Base-by-base conservation (phyloP, 2,329 filamentous ascomycete species). In the Endoconidiophora polonica region DNA sequence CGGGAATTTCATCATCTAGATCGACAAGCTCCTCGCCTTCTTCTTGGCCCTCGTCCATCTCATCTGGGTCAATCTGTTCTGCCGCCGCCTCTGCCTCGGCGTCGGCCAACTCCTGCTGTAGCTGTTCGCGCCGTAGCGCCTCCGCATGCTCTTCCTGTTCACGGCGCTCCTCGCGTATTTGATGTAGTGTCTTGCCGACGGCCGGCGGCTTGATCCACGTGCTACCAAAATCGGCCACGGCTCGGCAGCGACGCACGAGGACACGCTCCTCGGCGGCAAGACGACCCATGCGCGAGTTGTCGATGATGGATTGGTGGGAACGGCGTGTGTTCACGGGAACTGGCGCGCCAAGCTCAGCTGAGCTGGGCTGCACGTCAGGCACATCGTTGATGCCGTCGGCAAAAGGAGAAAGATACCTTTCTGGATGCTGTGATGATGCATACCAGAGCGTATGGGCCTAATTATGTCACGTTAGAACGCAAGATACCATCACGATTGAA, bases 151-250 rank as follows among this genome's bases (percentile, higher is more conserved):
- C 91, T 61, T 90, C 82, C 50, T 84, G 76, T 68, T 98, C 91
- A 9, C 83, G 76, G 56, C 81, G 79, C 67, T 98, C 91, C 65
- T 98, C 91, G 40, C 83, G 81, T 66, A 87, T 77, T 55, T 93
- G 87, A 61, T 93, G 81, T 53, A 94, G 77, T 1, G 90, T 94
- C 70, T 96, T 98, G 52, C 78, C 64, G 50, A 94, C 74, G 5
- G 90, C 91, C 0, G 86, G 87, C 0, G 91, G 91, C 52, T 83
- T 84, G 50, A 98, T 80, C 91, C 91, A 98, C 42, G 76, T 76
- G 56, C 81, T 83, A 54, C 91, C 91, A 61, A 93, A 95, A 59
- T 87, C 84, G 44, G 83, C 77, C 26, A 96, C 82, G 56, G 90
- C 86, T 44, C 77, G 67, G 59, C 88, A 86, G 44, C 90, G 85